These are phyloP conservation scores for Hypoxylon sp. DNA, from an alignment of 2,329 filamentous ascomycete species.

Conservation along the genomic window DNA sequence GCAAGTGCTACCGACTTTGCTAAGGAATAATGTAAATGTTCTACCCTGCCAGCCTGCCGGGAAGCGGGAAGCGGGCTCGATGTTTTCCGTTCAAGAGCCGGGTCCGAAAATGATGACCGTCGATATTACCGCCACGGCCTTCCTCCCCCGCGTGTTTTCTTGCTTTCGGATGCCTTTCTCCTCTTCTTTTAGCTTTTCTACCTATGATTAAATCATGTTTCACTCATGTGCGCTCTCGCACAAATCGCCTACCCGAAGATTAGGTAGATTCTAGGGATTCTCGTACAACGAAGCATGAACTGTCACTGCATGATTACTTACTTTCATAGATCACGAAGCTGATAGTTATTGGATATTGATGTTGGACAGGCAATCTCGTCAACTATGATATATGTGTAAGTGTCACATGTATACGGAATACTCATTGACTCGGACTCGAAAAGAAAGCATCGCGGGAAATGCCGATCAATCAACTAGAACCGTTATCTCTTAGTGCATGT, in stretches of 20 bases:
- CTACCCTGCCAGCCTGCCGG: neutral
- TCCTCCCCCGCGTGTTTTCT: neutral
- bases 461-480: neutral
- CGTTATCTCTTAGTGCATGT: neutral
- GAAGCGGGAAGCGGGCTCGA: neutral
- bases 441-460: neutral
- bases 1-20: neutral
- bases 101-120: conserved; percentile 14
- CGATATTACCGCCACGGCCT: neutral
- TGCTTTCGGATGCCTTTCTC: neutral
- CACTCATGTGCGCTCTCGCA: neutral
- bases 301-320: neutral
- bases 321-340: neutral
- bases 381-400: neutral
- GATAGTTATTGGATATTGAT: neutral
- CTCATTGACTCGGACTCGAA: neutral
- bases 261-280: neutral
- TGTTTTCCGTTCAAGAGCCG: neutral
- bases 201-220: neutral
- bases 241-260: neutral
- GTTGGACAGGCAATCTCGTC: neutral
- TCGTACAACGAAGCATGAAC: neutral
- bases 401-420: neutral
- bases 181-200: neutral
- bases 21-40: conserved; percentile 9